These are phyloP conservation scores for Fusarium heterosporum DNA, from an alignment of 2,329 filamentous ascomycete genomes.

Conservation along the genomic window DNA sequence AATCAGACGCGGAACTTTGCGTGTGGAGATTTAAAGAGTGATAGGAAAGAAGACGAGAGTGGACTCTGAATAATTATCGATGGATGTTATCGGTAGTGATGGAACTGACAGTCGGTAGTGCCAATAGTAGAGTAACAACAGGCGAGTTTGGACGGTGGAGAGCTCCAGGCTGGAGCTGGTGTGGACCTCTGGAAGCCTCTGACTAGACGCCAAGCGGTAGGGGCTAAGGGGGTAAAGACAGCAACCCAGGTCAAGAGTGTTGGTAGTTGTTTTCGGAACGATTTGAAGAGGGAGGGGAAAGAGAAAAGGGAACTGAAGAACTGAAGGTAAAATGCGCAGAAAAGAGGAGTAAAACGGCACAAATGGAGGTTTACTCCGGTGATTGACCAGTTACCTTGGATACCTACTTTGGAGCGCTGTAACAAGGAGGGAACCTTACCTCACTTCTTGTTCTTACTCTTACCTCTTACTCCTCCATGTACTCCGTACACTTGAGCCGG, in stretches of 20 bases:
- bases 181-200: constrained; percentile 43
- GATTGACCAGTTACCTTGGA: constrained; percentile 4
- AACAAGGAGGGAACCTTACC: background rate
- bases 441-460: constrained; percentile 14
- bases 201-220: constrained; percentile 33
- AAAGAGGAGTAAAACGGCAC: constrained; percentile 32
- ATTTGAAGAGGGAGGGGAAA: background rate
- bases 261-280: constrained; percentile 1
- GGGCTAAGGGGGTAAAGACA: constrained; percentile 25
- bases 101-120: constrained; percentile 31
- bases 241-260: background rate
- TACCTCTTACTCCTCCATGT: background rate
- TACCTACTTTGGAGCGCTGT: background rate
- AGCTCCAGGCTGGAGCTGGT: constrained; percentile 47
- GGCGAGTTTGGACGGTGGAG: constrained; percentile 45
- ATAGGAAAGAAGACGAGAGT: constrained; percentile 18
- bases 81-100: constrained; percentile 36
- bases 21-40: constrained; percentile 11
- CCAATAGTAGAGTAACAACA: constrained; percentile 37
- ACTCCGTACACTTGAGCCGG: constrained; percentile 1
- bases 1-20: background rate
- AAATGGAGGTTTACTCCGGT: constrained; percentile 42
- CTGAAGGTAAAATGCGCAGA: constrained; percentile 15
- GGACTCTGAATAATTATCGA: constrained; percentile 34
- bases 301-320: constrained; percentile 13